Evolutionary conservation across 352 stramenopile species (phyloP).

Genomic region (Globisporangium echinulatum): DNA sequence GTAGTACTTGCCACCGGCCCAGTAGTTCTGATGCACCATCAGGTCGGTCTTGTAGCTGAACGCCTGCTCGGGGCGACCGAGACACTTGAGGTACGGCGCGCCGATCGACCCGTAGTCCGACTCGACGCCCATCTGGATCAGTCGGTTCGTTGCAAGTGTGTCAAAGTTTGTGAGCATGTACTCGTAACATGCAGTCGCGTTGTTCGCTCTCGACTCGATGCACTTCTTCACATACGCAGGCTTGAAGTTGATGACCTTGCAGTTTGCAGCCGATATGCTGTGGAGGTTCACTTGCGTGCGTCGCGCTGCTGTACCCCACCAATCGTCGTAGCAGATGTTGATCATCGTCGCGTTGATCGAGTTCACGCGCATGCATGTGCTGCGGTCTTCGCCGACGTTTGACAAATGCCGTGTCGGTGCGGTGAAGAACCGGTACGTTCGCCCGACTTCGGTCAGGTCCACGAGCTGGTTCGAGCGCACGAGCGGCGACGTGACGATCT

Average conservation of each 20-base stretch:
- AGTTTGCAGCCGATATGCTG: conserved; percentile 35
- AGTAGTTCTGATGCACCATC: conserved; percentile 49
- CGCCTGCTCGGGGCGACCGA: conserved; percentile 21
- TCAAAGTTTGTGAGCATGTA: conserved; percentile 50
- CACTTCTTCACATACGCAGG: conserved; percentile 32
- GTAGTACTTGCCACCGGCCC: conserved; percentile 37
- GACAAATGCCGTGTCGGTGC: conserved; percentile 19
- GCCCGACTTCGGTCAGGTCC: conserved; percentile 2
- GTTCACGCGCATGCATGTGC: conserved; percentile 35
- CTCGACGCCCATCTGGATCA: conserved; percentile 28
- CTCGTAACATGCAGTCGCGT: conserved; percentile 47
- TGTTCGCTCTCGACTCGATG: conserved; percentile 13
- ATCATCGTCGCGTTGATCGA: conserved; percentile 29
- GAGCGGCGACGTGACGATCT: conserved; percentile 2
- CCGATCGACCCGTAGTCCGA: conserved; percentile 34
- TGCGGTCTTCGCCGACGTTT: conserved; percentile 30
- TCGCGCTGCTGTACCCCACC: conserved; percentile 27
- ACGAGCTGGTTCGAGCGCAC: conserved; percentile 1
- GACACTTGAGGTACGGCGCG: conserved; percentile 37
- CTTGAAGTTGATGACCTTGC: conserved; percentile 31
- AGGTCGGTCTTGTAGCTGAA: conserved; percentile 56
- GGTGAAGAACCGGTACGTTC: conserved; percentile 43
- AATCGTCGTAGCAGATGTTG: conserved; percentile 33
- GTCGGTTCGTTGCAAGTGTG: conserved; percentile 18
- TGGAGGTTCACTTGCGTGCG: conserved; percentile 28